A percentile compares a stretch with the other conserved stretches of the same genome.
Evolutionary conservation across 306 rosid genomes (phyloP).

Genomic region (Cajanus cajan): DNA sequence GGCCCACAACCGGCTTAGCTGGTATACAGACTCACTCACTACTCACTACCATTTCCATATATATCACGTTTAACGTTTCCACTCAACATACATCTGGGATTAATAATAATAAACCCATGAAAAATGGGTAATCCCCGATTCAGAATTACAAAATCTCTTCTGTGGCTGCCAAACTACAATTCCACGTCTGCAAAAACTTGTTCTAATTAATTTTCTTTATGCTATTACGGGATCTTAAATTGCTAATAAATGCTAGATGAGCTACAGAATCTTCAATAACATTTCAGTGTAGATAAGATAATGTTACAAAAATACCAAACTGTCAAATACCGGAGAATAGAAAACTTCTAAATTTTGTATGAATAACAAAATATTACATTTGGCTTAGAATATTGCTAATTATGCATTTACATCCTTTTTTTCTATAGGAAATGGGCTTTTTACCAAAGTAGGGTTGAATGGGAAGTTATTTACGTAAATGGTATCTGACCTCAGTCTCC

Average conservation of each 20-base stretch:
- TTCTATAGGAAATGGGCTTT: no score
- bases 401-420: no score
- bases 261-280: background rate
- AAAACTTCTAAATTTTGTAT: background rate
- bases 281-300: background rate
- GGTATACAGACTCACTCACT: slow-evolving; percentile 4
- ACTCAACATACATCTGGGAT: background rate
- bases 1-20: slow-evolving; percentile 16
- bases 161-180: background rate
- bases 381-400: background rate
- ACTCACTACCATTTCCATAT: background rate
- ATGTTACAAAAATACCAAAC: background rate
- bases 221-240: background rate
- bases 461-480: no score
- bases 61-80: background rate
- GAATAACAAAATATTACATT: background rate
- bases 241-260: background rate
- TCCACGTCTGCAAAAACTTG: background rate
- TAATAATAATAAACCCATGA: background rate
- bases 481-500: no score
- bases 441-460: no score
- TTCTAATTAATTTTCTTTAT: background rate
- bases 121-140: background rate
- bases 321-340: background rate
- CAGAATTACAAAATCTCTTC: background rate